Base-by-base conservation (phyloP, 805 yeast species). In the Cyberlindnera saturnus region DNA sequence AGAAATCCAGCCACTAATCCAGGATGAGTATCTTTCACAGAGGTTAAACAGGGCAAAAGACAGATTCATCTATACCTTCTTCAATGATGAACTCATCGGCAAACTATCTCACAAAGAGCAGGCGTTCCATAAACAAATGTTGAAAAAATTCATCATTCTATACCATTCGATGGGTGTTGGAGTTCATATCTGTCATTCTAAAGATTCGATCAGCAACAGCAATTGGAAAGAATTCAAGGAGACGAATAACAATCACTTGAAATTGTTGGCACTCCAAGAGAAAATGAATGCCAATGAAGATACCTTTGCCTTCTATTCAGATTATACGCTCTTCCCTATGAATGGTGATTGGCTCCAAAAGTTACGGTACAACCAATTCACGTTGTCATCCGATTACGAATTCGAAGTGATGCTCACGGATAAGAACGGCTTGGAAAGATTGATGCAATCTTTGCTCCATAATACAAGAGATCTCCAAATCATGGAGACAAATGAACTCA, bases 231-330 rank as follows among this genome's bases (percentile, higher is more conserved):
- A 32, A 3, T 41, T 41, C 14, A 42, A 45, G 15, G 41, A 42
- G 31, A 48, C 50, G 36, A 53, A 46, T 31, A 55, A 49, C 33
- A 49, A 49, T 19, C 49, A 51, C 36, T 35, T 53, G 36, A 47
- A 46, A 42, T 31, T 53, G 28, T 39, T 53, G 19, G 57, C 56
- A 5, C 50, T 52, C 51, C 47, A 51, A 3, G 15, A n/a, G 14
- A 37, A 29, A 31, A 10, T 36, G 39, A 5, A 39, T 35, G 41
- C 15, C 41, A 16, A 28, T 29, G 13, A 10, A 7, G n/a, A 35
- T 17, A 16, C 26, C 9, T 49, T 50, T 1, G 34, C 48, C 3
- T 13, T 51, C 7, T 51, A 47, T 28, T 37, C 47, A 0, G 55
- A 51, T 19, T 51, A 49, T 32, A 43, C 47, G 5, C 32, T 51